Percentiles rank a stretch among this genome's conserved stretches.
These are phyloP conservation scores for Aschersonia sp. DNA, from an alignment of 2,329 filamentous ascomycete genomes.

Conservation along the genomic window DNA sequence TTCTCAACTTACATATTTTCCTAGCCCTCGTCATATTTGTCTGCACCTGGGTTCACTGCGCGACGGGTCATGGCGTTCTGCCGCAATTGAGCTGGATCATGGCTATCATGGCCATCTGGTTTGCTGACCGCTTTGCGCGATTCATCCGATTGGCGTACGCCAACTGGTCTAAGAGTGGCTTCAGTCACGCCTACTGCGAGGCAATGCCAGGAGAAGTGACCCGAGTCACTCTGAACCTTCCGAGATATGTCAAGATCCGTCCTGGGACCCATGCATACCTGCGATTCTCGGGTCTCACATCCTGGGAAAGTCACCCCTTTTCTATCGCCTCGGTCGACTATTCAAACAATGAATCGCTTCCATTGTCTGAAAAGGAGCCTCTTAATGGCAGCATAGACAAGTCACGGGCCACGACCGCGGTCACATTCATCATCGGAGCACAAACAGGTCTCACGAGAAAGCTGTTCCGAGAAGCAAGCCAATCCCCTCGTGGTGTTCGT, in stretches of 20 bases:
- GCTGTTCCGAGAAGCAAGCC: slow-evolving; percentile 56
- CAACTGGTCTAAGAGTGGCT: slow-evolving; percentile 46
- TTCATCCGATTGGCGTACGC: slow-evolving; percentile 48
- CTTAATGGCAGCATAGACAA: slow-evolving; percentile 24
- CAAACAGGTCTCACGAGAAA: slow-evolving; percentile 79
- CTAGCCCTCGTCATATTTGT: slow-evolving; percentile 54
- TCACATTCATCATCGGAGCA: slow-evolving; percentile 76
- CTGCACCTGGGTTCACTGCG: slow-evolving; percentile 67
- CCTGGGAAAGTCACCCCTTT: slow-evolving; percentile 66
- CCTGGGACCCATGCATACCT: slow-evolving; percentile 66
- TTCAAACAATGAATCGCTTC: slow-evolving; percentile 22
- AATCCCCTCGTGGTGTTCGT: slow-evolving; percentile 37
- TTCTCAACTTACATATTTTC: slow-evolving; percentile 73
- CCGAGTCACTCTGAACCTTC: slow-evolving; percentile 55
- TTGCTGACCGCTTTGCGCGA: slow-evolving; percentile 51
- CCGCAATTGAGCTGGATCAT: slow-evolving; percentile 64
- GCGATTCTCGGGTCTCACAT: slow-evolving; percentile 49
- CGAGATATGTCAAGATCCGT: slow-evolving; percentile 48
- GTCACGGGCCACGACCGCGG: slow-evolving; percentile 29
- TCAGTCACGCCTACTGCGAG: slow-evolving; percentile 52
- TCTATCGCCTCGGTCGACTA: slow-evolving; percentile 63
- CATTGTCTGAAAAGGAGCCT: slow-evolving; percentile 26
- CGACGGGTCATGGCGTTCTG: slow-evolving; percentile 48
- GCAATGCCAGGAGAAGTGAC: slow-evolving; percentile 55
- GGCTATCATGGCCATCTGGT: slow-evolving; percentile 64